Evolutionary conservation across 2,329 filamentous ascomycete species (phyloP).

Genomic region (Aspergillus sp.): DNA sequence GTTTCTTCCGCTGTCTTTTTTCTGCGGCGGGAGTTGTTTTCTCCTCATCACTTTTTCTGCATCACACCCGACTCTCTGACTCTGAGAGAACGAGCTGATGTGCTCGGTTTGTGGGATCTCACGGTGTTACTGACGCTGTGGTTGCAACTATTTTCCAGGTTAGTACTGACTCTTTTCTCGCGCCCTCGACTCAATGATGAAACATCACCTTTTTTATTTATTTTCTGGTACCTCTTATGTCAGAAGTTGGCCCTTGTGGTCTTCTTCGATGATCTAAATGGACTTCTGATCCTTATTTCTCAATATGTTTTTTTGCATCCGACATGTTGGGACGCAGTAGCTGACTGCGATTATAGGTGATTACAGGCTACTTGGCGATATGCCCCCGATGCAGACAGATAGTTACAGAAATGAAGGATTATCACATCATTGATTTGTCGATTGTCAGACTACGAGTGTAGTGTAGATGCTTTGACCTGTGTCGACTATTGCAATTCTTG

Average conservation of each 20-base stretch:
- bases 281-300: conserved; percentile 67
- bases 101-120: neutral
- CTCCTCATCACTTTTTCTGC: neutral
- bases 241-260: conserved; percentile 54
- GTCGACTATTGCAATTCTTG: too few relatives aligned
- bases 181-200: conserved; percentile 62
- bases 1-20: conserved; percentile 1
- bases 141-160: conserved; percentile 15
- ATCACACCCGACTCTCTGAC: too few relatives aligned
- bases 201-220: conserved; percentile 56
- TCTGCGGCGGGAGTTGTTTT: neutral
- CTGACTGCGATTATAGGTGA: conserved; percentile 8
- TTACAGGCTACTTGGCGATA: neutral
- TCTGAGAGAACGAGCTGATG: neutral
- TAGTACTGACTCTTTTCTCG: conserved; percentile 27
- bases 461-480: too few relatives aligned
- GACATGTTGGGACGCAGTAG: conserved; percentile 7
- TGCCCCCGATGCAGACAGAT: too few relatives aligned
- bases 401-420: too few relatives aligned
- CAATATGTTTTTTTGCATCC: neutral
- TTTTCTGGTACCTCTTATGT: conserved; percentile 99
- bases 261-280: conserved; percentile 72
- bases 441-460: too few relatives aligned
- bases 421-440: too few relatives aligned
- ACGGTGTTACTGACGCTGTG: neutral